Evolutionary conservation across 2,329 filamentous ascomycete species (phyloP), one percentile per base, ranked within the genome.

Genomic region (Beauveria pseudobassiana): DNA sequence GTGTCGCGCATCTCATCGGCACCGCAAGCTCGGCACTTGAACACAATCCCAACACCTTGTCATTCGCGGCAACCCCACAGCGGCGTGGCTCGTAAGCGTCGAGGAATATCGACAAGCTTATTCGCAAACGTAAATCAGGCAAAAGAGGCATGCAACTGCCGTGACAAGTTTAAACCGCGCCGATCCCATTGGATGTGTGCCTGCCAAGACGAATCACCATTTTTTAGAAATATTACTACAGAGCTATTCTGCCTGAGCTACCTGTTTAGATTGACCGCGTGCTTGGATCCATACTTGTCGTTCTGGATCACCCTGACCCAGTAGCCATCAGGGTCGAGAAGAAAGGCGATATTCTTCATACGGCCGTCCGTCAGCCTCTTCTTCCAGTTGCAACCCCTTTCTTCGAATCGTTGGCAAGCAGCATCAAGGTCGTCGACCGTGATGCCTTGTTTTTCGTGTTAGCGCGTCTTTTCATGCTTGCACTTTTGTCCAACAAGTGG

Each of bases 281-380:
- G 72, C 75, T 83, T 77, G 54, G 77, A 79, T 6, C 76, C 82
- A 63, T 89, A 78, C 59, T 78, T 80, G 76, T 90, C 87, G 69
- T 96, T 96, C 78, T 96, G 91, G 56, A 96, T 80, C 69, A 88
- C 72, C 75, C 88, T 86, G 59, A 91, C 82, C 90, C 89, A 96
- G 77, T 96, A 96, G 54, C 83, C 85, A 75, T 96, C 92, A 0
- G 93, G 92, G 68, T 93, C 93, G 53, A 96, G 79, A 52, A 98
- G 77, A 72, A 98, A 98, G 0, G 95, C 95, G 59, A 98, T 87
- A 66, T 95, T 91, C 82, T 90, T 93, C 93, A 97, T 96, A 51
- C 84, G 80, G 2, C 93, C 93, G 65, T 98, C 93, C 2, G 91
- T 96, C 64, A 98, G 81, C 66, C 90, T 83, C 86, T 98, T 98